Conservation (phyloP, 306 rosid species). For the Cercis canadensis region DNA sequence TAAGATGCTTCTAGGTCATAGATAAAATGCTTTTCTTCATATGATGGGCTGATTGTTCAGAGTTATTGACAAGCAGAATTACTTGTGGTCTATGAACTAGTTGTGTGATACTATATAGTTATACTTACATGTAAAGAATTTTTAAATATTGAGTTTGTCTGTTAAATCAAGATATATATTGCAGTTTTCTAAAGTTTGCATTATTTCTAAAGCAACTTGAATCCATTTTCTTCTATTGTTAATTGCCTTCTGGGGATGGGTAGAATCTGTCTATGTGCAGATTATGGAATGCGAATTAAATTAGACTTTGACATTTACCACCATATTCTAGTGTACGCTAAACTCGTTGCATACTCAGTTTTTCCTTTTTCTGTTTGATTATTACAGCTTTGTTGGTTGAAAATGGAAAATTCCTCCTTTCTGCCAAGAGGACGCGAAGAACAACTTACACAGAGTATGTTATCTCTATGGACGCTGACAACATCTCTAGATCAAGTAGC, state of each 20-base stretch:
- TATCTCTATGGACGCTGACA: conserved; percentile 89
- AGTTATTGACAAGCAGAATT: conserved; percentile 9
- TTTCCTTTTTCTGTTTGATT: neutral
- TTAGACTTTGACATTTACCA: conserved; percentile 4
- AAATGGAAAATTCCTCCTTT: conserved; percentile 91
- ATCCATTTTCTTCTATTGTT: neutral
- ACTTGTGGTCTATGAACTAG: neutral
- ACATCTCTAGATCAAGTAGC: conserved; percentile 84
- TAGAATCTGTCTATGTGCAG: too few species aligned
- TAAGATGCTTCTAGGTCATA: neutral
- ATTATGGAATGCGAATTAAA: neutral
- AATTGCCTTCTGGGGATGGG: conserved; percentile 17
- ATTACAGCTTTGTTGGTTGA: conserved; percentile 82
- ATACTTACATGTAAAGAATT: too few species aligned
- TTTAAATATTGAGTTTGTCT: too few species aligned
- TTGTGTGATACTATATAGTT: too few species aligned
- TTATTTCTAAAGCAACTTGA: neutral
- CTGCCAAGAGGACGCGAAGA: conserved; percentile 87
- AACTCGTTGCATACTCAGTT: neutral
- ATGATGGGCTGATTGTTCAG: neutral
- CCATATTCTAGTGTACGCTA: neutral
- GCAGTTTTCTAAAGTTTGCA: too few species aligned
- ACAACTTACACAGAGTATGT: conserved; percentile 93
- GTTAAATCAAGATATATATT: too few species aligned
- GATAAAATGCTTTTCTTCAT: neutral